Conservation (phyloP, 2,329 filamentous ascomycete genomes). For the Chalaropsis ovoidea region DNA sequence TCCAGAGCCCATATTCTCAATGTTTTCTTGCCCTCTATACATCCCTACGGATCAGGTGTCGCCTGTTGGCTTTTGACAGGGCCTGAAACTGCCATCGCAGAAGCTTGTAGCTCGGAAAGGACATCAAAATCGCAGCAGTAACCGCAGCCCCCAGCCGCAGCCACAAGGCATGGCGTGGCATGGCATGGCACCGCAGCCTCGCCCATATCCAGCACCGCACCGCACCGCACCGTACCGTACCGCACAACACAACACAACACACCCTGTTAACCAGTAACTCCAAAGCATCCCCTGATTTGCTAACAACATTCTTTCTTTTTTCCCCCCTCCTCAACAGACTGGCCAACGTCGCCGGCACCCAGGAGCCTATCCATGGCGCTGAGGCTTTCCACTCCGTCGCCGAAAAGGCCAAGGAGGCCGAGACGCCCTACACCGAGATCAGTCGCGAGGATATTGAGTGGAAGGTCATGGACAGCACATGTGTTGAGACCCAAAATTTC, state of each 20-base stretch:
- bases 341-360: conserved; percentile 80
- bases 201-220: neutral
- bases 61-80: conserved; percentile 15
- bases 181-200: neutral
- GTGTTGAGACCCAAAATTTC: conserved; percentile 90
- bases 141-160: too few species aligned
- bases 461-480: conserved; percentile 69
- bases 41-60: conserved; percentile 27
- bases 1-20: conserved; percentile 18
- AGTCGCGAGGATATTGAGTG: conserved; percentile 72
- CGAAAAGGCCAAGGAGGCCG: conserved; percentile 62
- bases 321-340: conserved; percentile 38
- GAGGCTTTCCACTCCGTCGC: conserved; percentile 78
- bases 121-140: neutral
- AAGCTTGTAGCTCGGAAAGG: neutral
- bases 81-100: neutral
- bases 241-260: neutral
- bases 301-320: conserved; percentile 15
- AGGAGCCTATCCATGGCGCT: conserved; percentile 91
- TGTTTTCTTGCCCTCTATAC: conserved; percentile 22
- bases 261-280: neutral
- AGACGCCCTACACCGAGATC: conserved; percentile 69
- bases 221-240: too few species aligned
- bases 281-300: neutral
- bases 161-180: neutral